Evolutionary conservation across 148 eudicot species (phyloP), one percentile per base, ranked within the genome.

Genomic region (Fagopyrum homotropicum): DNA sequence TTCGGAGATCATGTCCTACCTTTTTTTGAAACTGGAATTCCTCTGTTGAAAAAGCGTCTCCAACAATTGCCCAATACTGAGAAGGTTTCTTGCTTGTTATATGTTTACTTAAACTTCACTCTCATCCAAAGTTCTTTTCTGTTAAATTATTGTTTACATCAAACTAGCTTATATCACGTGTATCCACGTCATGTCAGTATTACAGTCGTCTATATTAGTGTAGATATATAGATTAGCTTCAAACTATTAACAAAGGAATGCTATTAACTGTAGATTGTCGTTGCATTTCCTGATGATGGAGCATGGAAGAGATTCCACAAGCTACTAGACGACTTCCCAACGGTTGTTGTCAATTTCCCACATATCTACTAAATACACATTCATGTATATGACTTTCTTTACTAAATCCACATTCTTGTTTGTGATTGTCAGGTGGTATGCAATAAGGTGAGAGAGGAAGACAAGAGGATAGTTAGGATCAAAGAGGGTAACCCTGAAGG

Each of bases 281-380:
- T 96, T 61, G 98, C 99, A 45, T 96, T 96, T 85, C 99, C 97
- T 12, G 99, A 96, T 84, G 99, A 96, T 85, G 99, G 99, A 72
- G 99, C 98, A 71, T 92, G 98, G 99, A 92, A 96, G 84, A 86
- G 97, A 77, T 96, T 92, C 83, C 99, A 96, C 89, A 92, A 92
- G 84, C 89, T 71, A 76, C 81, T 96, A 59, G 95, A 87, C 80
- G 88, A 96, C 81, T 96, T 79, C 79, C 99, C 99, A 16, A 88
- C 69, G 86, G 99, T 96, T 63, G 30, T 8, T 74, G 40, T 35
- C 40, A 70, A 47, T 69, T 47, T 8, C 71, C 0, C 15, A 0
- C 16, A 29, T 22, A 22, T 22, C 6, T 9, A 26, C 43, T 61
- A 66, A 14, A 4, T 3, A 40, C 40, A 22, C 4, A 10, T 30